Evolutionary conservation across 768 basidiomycete species (phyloP).

Genomic region (Hypholoma fasciculare): DNA sequence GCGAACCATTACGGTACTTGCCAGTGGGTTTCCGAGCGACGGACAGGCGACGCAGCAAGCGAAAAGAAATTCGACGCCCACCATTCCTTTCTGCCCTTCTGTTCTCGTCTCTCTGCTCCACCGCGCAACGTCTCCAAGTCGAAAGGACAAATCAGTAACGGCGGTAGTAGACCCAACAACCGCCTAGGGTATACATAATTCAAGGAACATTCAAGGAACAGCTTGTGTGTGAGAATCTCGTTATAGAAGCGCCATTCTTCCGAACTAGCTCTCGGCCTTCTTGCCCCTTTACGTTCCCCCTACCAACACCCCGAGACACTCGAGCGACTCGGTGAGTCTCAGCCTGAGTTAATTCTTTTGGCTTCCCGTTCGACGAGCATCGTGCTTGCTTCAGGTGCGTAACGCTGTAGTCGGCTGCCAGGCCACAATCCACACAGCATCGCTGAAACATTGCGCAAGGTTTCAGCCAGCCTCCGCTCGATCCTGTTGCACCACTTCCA

Average conservation of each 20-base stretch:
- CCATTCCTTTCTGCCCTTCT: too few species aligned
- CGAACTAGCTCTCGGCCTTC: not conserved
- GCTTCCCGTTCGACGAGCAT: not conserved
- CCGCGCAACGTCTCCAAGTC: too few species aligned
- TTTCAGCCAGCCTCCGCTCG: conserved; percentile 5
- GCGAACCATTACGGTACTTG: too few species aligned
- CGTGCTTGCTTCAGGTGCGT: not conserved
- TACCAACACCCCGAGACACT: conserved; percentile 1
- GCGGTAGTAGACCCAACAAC: too few species aligned
- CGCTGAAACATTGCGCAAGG: not conserved
- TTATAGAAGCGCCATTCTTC: not conserved
- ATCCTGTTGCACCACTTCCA: not conserved
- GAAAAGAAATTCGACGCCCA: too few species aligned
- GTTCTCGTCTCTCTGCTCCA: too few species aligned
- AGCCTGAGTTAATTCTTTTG: conserved; percentile 2
- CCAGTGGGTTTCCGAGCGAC: too few species aligned
- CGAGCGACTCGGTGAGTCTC: conserved; percentile 3
- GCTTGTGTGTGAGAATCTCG: not conserved
- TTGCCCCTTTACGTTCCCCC: conserved; percentile 6
- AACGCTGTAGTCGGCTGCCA: not conserved
- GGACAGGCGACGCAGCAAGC: too few species aligned
- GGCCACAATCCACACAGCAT: not conserved
- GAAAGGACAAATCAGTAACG: too few species aligned
- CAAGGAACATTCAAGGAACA: not conserved
- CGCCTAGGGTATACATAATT: not conserved